These are phyloP conservation scores for Teratosphaeria gauchensis DNA, from an alignment of 2,329 filamentous ascomycete species.

Conservation along the genomic window DNA sequence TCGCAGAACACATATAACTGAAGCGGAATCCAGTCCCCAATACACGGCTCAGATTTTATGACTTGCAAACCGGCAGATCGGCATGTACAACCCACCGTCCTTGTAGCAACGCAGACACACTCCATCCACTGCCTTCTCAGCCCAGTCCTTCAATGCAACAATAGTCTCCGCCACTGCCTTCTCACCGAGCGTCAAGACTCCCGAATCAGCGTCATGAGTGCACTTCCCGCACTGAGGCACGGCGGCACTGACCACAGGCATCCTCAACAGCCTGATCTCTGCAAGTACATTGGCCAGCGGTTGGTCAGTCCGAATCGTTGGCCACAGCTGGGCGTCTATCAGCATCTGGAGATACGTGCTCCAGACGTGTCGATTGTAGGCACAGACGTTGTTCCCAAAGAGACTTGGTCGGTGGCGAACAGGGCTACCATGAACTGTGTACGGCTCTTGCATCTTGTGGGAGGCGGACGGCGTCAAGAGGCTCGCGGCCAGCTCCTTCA, in stretches of 20 bases:
- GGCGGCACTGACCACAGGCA: not conserved
- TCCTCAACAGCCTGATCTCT: not conserved
- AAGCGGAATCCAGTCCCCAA: no score
- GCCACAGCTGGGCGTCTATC: not conserved
- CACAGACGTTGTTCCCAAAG: not conserved
- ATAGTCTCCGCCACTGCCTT: not conserved
- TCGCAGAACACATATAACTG: no score
- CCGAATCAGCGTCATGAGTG: not conserved
- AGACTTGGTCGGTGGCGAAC: not conserved
- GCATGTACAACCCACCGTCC: not conserved
- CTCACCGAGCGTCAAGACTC: not conserved
- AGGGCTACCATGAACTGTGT: not conserved
- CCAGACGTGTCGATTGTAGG: not conserved
- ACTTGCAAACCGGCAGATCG: not conserved
- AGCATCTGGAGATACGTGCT: not conserved
- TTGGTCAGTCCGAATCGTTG: not conserved
- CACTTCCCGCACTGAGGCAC: not conserved
- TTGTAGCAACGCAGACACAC: not conserved
- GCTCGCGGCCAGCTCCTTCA: not conserved
- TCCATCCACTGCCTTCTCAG: not conserved
- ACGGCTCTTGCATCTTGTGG: not conserved
- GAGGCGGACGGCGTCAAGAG: not conserved
- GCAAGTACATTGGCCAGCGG: not conserved
- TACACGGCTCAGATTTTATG: not conserved
- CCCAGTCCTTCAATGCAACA: not conserved